Conservation (phyloP, 2,329 filamentous ascomycete species). For the Gyromitra esculenta region DNA sequence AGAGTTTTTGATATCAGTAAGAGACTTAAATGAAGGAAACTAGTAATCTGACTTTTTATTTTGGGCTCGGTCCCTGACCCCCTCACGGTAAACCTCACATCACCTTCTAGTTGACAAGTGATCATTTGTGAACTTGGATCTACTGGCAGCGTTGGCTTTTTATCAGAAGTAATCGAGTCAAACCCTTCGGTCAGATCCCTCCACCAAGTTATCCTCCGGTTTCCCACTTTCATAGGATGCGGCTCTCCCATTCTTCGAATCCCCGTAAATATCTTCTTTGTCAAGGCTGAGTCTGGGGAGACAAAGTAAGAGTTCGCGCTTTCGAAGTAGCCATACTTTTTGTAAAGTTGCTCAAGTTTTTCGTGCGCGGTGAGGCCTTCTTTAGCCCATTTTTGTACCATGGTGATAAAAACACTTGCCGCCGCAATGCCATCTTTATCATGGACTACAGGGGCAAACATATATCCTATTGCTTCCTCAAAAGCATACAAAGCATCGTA, state of each 20-base stretch:
- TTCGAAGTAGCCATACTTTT: slow-evolving; percentile 70
- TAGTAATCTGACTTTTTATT: slow-evolving; percentile 67
- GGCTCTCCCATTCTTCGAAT: slow-evolving; percentile 62
- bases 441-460: slow-evolving; percentile 71
- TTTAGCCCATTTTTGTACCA: slow-evolving; percentile 61
- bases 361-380: slow-evolving; percentile 68
- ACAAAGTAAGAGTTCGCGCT: slow-evolving; percentile 73
- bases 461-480: slow-evolving; percentile 74
- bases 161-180: slow-evolving; percentile 67
- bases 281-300: slow-evolving; percentile 67
- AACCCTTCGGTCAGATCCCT: slow-evolving; percentile 70
- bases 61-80: slow-evolving; percentile 74
- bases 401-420: slow-evolving; percentile 67
- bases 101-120: slow-evolving; percentile 68
- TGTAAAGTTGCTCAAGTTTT: slow-evolving; percentile 69
- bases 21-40: slow-evolving; percentile 6
- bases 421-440: slow-evolving; percentile 74
- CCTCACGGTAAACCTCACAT: slow-evolving; percentile 69
- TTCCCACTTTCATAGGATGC: slow-evolving; percentile 64
- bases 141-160: slow-evolving; percentile 67
- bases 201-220: slow-evolving; percentile 68
- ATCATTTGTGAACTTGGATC: slow-evolving; percentile 72
- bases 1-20: slow-evolving; percentile 8
- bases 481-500: slow-evolving; percentile 69
- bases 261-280: slow-evolving; percentile 66